Conservation (phyloP, 2,329 filamentous ascomycete species). For the Pestalotiopsis sp. region DNA sequence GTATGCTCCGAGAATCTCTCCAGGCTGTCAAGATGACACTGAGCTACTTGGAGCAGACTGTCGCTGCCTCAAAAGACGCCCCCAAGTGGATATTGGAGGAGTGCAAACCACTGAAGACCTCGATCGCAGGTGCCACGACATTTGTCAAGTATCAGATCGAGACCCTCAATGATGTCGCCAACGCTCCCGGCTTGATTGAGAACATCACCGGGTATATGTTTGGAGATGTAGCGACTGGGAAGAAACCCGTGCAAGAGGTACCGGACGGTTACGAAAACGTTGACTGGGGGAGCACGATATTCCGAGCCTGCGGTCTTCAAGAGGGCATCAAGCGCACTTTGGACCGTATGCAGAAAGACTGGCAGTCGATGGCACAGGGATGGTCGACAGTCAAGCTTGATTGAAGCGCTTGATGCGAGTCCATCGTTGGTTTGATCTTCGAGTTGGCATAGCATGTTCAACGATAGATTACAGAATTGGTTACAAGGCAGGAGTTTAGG, state of each 20-base stretch:
- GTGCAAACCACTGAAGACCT: constrained; percentile 29
- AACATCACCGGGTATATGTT: constrained; percentile 34
- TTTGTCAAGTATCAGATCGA: constrained; percentile 33
- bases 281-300: constrained; percentile 24
- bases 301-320: constrained; percentile 25
- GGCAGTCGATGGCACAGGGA: constrained; percentile 38
- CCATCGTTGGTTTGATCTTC: background rate
- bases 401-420: constrained; percentile 14
- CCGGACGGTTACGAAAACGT: constrained; percentile 15
- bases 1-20: constrained; percentile 37
- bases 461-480: background rate
- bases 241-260: constrained; percentile 11
- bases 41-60: constrained; percentile 26
- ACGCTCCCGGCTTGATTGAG: constrained; percentile 37
- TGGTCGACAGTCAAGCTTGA: constrained; percentile 37
- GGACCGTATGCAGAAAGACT: constrained; percentile 18
- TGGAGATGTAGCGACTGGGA: constrained; percentile 15
- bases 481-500: background rate
- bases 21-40: constrained; percentile 31
- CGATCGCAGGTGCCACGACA: constrained; percentile 23
- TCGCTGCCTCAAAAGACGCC: constrained; percentile 32
- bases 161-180: constrained; percentile 29
- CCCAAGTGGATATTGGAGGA: constrained; percentile 33
- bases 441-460: background rate
- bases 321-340: constrained; percentile 8